Evolutionary conservation across 352 stramenopile genomes (phyloP), one percentile per base, ranked within the genome.

Genomic region (Phytophthora pisi): DNA sequence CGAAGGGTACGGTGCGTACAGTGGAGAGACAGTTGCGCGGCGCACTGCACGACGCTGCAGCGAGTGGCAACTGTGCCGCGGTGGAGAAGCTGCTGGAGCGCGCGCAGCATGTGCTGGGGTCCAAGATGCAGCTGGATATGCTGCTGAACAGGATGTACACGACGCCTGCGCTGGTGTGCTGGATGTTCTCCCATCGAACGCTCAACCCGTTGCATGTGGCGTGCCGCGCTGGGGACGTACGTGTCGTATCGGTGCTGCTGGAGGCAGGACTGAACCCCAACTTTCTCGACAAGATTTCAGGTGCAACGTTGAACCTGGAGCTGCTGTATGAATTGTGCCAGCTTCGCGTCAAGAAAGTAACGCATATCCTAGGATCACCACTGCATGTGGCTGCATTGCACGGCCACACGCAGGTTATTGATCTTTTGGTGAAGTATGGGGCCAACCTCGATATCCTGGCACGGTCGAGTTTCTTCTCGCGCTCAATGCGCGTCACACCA

Each of bases 251-350:
- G 30, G 54, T 86, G 45, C 64, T 95, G 23, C 72, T 91, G 7
- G 68, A 88, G 11, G 79, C 81, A 5, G 84, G 84, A 1, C 53
- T 95, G 31, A 87, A 89, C 53, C 75, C 87, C 1, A 92, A 95
- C 49, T 85, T 86, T 43, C 70, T 93, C 24, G 87, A 95, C 70
- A 93, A 93, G 74, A 91, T 91, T 49, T 75, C 81, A 3, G 84
- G 87, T 5, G 77, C 76, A 30, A 77, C 74, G 3, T 79, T 90
- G 47, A 82, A 82, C 51, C 56, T 92, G 16, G 79, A 88, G 46
- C 50, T 89, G 18, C 46, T 92, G 7, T 92, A 90, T 64, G 79
- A 92, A n/a, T 51, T 90, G 42, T 88, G 76, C 60, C 81, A 89
- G 46, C 64, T 89, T 9, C 83, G 87, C 16, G 73, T 88, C 15